Conservation (phyloP, 1,139 yeast genomes). For the Debaryomycetaceae sp. region DNA sequence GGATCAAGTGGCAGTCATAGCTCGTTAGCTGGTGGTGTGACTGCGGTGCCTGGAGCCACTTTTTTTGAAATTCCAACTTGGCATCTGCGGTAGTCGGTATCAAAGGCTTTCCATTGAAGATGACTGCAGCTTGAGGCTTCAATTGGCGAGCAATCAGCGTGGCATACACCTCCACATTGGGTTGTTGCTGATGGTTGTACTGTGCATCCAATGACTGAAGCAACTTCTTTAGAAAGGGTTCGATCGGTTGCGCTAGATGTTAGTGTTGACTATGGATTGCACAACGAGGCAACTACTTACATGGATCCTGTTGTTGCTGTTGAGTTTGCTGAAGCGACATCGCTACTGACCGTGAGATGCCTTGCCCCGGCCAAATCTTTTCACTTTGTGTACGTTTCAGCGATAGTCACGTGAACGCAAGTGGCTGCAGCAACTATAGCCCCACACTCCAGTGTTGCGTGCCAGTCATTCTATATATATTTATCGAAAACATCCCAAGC, state of each 20-base stretch:
- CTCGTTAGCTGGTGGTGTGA: conserved; percentile 62
- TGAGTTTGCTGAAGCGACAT: conserved; percentile 7
- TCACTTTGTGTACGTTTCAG: background rate
- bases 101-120: conserved; percentile 64
- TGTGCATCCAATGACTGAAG: conserved; percentile 36
- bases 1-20: conserved; percentile 66
- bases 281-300: conserved; percentile 23
- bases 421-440: background rate
- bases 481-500: background rate
- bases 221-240: conserved; percentile 39
- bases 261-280: no score
- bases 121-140: conserved; percentile 45
- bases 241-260: conserved; percentile 37
- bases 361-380: background rate
- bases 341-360: background rate
- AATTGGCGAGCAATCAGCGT: conserved; percentile 47
- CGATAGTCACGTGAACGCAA: background rate
- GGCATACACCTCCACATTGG: conserved; percentile 47
- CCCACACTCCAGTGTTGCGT: background rate
- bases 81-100: conserved; percentile 36
- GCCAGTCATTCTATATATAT: background rate
- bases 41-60: conserved; percentile 59
- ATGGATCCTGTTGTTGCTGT: conserved; percentile 19
- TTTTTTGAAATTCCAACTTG: conserved; percentile 55
- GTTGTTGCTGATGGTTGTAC: conserved; percentile 22